These are phyloP conservation scores for Backusella mclennaniae DNA, from an alignment of 192 early-diverging fungal genomes.

Conservation along the genomic window DNA sequence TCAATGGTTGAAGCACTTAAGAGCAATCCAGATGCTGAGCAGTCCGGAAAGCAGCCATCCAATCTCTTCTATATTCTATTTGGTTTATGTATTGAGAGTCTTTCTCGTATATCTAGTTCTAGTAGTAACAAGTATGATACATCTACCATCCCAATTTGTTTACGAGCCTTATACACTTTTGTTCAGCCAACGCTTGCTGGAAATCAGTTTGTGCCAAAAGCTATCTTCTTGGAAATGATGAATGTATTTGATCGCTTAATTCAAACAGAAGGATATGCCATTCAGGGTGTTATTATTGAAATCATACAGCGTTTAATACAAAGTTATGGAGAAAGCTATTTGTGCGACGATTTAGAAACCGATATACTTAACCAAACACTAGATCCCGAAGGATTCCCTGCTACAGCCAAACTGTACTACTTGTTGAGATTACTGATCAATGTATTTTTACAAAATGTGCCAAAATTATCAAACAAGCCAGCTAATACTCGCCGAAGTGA, in stretches of 20 bases:
- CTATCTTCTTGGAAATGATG: slow-evolving; percentile 66
- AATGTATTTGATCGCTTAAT: slow-evolving; percentile 69
- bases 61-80: slow-evolving; percentile 63
- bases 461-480: slow-evolving; percentile 31
- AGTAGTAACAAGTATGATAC: slow-evolving; percentile 33
- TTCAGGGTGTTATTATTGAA: slow-evolving; percentile 55
- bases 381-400: slow-evolving; percentile 33
- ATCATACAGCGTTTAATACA: slow-evolving; percentile 49
- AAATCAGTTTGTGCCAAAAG: slow-evolving; percentile 39
- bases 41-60: slow-evolving; percentile 19
- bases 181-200: slow-evolving; percentile 44
- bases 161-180: slow-evolving; percentile 54
- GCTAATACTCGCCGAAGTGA: not conserved
- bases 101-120: slow-evolving; percentile 42
- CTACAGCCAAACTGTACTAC: slow-evolving; percentile 42
- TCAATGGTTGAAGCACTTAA: slow-evolving; percentile 48
- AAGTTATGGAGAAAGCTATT: slow-evolving; percentile 32
- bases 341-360: slow-evolving; percentile 40
- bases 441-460: slow-evolving; percentile 47
- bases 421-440: slow-evolving; percentile 40
- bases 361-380: slow-evolving; percentile 24
- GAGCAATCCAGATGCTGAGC: slow-evolving; percentile 18
- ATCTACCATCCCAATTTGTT: slow-evolving; percentile 46
- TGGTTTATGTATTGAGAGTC: slow-evolving; percentile 68
- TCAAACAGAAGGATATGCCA: slow-evolving; percentile 63